Evolutionary conservation across 2,329 filamentous ascomycete genomes (phyloP), one percentile per base, ranked within the genome.

Genomic region (Epichloe festucae): DNA sequence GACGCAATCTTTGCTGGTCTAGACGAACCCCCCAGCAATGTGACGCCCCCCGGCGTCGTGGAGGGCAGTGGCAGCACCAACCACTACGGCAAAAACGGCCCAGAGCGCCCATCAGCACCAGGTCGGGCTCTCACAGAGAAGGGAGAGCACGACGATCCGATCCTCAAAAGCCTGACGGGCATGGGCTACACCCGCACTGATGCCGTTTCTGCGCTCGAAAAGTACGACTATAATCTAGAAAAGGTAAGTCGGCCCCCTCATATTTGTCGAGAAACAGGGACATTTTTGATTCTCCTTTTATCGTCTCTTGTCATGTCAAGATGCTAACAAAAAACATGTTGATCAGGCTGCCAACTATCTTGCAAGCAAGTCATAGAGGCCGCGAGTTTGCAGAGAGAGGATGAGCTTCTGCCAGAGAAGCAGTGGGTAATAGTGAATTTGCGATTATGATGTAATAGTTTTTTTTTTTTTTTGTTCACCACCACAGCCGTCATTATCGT

Each of bases 171-270:
- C 59, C 67, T 97, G 62, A 95, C 88, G 1, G 77, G 80, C 10
- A 95, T 97, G 89, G 91, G 91, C 0, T 97, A 94, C 64, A 70
- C 81, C 4, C 77, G 91, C 34, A 72, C 75, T 7, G 82, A 87
- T 48, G 86, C 89, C 15, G 71, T 96, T 38, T 74, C 75, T 48
- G 91, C 93, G 23, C 71, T 97, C 64, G 91, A 97, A 73, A 90
- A 91, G 67, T 95, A 87, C 65, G 89, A 97, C 70, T 96, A 97
- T 70, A 93, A 96, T 67, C 77, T 96, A 65, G 89, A 95, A 69
- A 89, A 87, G 80, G 91, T 95, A 71, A 71, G 82, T 73, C 31
- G 17, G 31, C 21, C 17, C 3, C n/a, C 17, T 38, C 19, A 41
- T 34, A 41, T 34, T 50, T 57, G 47, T 40, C 12, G 31, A 31